Conservation (phyloP, 768 basidiomycete genomes). For the Hypholoma sublateritium region DNA sequence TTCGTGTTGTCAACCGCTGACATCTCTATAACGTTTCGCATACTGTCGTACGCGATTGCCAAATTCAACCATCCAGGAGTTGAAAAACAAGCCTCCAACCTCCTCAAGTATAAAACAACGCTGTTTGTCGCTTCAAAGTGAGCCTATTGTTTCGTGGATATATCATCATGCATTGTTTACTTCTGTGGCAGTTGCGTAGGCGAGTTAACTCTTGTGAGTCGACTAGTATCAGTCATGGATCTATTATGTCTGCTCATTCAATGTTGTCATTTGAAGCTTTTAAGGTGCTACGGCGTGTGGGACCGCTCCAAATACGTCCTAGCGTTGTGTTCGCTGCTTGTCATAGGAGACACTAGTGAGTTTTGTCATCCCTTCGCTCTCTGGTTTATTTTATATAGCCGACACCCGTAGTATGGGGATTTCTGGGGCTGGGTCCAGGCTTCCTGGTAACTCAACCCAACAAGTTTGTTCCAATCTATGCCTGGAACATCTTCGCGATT, state of each 20-base stretch:
- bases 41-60: background rate
- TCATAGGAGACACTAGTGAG: constrained; percentile 24
- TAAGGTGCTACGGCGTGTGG: constrained; percentile 30
- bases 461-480: constrained; percentile 15
- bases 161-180: background rate
- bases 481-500: constrained; percentile 25
- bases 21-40: constrained; percentile 12
- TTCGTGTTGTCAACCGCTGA: constrained; percentile 22
- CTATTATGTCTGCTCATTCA: no score
- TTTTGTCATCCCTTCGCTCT: no score
- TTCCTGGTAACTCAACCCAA: background rate
- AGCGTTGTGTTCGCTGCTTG: constrained; percentile 12
- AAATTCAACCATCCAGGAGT: background rate
- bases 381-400: background rate
- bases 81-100: no score
- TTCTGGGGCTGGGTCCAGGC: constrained; percentile 5
- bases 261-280: constrained; percentile 13
- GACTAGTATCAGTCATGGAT: background rate
- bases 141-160: constrained; percentile 1
- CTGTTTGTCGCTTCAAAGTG: constrained; percentile 26
- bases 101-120: constrained; percentile 15
- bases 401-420: constrained; percentile 22
- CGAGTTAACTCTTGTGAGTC: constrained; percentile 25
- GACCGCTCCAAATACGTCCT: constrained; percentile 20
- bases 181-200: constrained; percentile 21